Percentiles rank a stretch among this genome's conserved stretches.
phyloP scores from a whole-genome alignment of 2,329 filamentous ascomycete genomes.

The Beauveria rudraprayagi region DNA sequence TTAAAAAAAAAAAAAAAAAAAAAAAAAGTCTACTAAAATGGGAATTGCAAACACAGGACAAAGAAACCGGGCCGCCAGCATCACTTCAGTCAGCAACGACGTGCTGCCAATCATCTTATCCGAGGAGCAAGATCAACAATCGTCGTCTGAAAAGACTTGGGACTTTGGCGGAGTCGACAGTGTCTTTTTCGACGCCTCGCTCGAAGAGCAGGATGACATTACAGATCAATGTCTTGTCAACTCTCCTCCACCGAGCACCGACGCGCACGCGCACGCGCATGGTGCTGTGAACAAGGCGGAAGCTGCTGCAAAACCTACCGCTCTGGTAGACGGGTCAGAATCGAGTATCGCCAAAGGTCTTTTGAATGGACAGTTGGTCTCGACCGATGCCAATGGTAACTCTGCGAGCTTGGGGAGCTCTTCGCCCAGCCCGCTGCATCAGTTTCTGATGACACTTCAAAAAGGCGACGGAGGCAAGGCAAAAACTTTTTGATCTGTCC shows the following conservation, averaged over 20 bases:
- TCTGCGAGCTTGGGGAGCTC: neutral
- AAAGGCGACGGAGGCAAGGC: neutral
- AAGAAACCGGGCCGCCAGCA: neutral
- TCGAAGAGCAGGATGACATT: neutral
- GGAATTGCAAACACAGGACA: neutral
- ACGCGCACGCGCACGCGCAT: neutral
- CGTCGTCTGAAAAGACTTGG: neutral
- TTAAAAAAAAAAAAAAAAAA: too few species aligned
- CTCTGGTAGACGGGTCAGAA: neutral
- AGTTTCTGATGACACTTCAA: neutral
- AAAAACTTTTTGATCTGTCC: rapidly evolving
- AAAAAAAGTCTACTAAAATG: neutral
- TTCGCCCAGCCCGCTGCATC: neutral
- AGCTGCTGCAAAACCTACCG: neutral
- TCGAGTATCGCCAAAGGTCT: neutral
- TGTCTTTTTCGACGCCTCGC: neutral
- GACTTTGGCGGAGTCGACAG: neutral
- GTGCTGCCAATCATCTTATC: neutral
- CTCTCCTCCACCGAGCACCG: neutral
- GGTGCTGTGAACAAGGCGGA: neutral
- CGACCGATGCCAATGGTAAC: neutral
- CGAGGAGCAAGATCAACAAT: neutral
- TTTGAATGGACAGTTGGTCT: neutral
- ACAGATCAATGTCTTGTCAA: neutral
- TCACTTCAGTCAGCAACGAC: neutral